Evolutionary conservation across 2,329 filamentous ascomycete species (phyloP), one percentile per base, ranked within the genome.

Genomic region (Cladosporium sp.): DNA sequence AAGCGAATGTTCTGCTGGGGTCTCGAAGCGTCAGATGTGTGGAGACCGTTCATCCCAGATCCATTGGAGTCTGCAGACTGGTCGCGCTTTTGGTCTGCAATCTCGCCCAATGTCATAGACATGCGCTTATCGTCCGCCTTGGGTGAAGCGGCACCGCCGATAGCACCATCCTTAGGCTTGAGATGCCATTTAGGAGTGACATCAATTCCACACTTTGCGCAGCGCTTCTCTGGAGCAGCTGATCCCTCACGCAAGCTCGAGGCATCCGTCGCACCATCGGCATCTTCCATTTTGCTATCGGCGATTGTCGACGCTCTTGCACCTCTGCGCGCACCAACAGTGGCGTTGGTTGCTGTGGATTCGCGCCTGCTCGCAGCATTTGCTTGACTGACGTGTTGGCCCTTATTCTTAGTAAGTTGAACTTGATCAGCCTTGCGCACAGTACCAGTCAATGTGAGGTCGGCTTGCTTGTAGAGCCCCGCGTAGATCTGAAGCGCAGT

Each of bases 391-490:
- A 68, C 65, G 18, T 65, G 64, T 49, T 68, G 71, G 18, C 70
- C 67, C 44, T 68, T 66, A 19, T 72, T 72, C 66, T 85, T 88
- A 10, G 80, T 79, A 28, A 78, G 53, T 81, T 82, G 64, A 85
- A 80, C 65, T 40, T 93, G 79, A 54, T 89, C 93, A 18, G 93
- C 92, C 70, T 95, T 96, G 51, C 93, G 86, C 18, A 93, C 89
- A 14, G 92, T 96, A 28, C 93, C 93, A 2, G 91, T 96, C 61
- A 96, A 74, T 2, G 87, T 83, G 38, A 92, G 79, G 66, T 98
- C 93, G 8, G 93, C 92, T 71, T 97, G 92, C 70, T 98, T 98
- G 75, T 89, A 96, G 54, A 85, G 90, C 60, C 86, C 85, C 42
- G 86, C 88, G 67, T 87, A 98, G 22, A 95, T 77, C 68, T 96